Conservation (phyloP, 2,329 filamentous ascomycete genomes). For the Ustulina deusta region DNA sequence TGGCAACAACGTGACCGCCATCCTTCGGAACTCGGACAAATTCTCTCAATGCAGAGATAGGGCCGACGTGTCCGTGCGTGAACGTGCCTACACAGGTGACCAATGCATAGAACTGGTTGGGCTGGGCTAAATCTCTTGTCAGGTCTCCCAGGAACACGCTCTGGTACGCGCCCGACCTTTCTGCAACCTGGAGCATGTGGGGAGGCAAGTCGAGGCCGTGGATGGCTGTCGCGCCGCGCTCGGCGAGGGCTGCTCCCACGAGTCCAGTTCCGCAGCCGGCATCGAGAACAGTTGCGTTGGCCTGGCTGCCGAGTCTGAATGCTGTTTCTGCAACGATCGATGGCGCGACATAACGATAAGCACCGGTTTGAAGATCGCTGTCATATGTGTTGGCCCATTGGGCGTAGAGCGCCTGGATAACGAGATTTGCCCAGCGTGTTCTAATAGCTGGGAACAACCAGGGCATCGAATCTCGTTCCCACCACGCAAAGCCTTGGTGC, state of each 20-base stretch:
- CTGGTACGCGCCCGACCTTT: slow-evolving; percentile 61
- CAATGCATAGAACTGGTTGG: slow-evolving; percentile 60
- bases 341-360: slow-evolving; percentile 60
- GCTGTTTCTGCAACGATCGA: slow-evolving; percentile 53
- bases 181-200: slow-evolving; percentile 65
- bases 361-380: slow-evolving; percentile 48
- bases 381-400: slow-evolving; percentile 55
- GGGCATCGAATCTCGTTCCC: too few species aligned
- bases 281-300: slow-evolving; percentile 55
- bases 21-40: slow-evolving; percentile 62
- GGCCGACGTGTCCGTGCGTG: slow-evolving; percentile 67
- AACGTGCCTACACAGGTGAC: slow-evolving; percentile 67
- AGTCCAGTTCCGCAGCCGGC: slow-evolving; percentile 69
- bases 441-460: too few species aligned
- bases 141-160: slow-evolving; percentile 60
- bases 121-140: slow-evolving; percentile 55
- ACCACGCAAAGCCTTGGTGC: too few species aligned
- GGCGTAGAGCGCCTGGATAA: slow-evolving; percentile 49
- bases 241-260: slow-evolving; percentile 61
- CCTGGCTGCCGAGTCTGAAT: slow-evolving; percentile 50
- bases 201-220: slow-evolving; percentile 65
- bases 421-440: too few species aligned
- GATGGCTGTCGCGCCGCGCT: slow-evolving; percentile 58
- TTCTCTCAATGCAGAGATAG: slow-evolving; percentile 59
- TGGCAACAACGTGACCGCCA: slow-evolving; percentile 63